Percentiles rank a stretch among this genome's conserved stretches.
phyloP scores from a whole-genome alignment of 2,329 filamentous ascomycete genomes.

The Fusarium sp. region DNA sequence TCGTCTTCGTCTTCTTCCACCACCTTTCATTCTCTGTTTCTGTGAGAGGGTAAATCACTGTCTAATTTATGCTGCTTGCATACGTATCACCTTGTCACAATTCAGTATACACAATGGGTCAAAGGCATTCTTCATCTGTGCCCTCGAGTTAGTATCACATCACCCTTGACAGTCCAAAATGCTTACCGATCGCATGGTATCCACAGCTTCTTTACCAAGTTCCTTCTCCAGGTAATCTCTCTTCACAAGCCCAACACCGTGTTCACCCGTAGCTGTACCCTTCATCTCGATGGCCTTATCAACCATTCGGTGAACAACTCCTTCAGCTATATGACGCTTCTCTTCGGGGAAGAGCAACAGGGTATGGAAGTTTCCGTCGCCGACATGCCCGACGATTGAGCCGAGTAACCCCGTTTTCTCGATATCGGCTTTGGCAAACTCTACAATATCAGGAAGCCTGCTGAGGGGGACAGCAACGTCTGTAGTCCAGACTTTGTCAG shows the following conservation, averaged over 20 bases:
- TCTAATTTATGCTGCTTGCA: neutral
- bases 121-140: conserved; percentile 67
- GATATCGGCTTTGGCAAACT: conserved; percentile 89
- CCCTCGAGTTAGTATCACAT: neutral
- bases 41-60: too few species aligned
- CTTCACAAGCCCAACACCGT: conserved; percentile 72
- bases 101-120: conserved; percentile 64
- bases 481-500: conserved; percentile 67
- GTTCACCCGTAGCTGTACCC: conserved; percentile 75
- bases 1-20: too few species aligned
- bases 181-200: conserved; percentile 61
- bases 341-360: neutral
- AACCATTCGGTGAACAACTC: conserved; percentile 70
- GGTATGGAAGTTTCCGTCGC: conserved; percentile 91
- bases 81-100: conserved; percentile 49
- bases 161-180: accelerated
- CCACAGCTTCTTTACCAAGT: conserved; percentile 63
- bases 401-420: conserved; percentile 87
- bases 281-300: conserved; percentile 74
- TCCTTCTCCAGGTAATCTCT: conserved; percentile 65
- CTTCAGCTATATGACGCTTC: neutral
- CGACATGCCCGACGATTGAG: conserved; percentile 88
- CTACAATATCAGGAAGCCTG: conserved; percentile 77
- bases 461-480: conserved; percentile 87
- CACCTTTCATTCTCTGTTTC: too few species aligned